Conservation (phyloP, 257 asterid species). For the Solanum pennellii region DNA sequence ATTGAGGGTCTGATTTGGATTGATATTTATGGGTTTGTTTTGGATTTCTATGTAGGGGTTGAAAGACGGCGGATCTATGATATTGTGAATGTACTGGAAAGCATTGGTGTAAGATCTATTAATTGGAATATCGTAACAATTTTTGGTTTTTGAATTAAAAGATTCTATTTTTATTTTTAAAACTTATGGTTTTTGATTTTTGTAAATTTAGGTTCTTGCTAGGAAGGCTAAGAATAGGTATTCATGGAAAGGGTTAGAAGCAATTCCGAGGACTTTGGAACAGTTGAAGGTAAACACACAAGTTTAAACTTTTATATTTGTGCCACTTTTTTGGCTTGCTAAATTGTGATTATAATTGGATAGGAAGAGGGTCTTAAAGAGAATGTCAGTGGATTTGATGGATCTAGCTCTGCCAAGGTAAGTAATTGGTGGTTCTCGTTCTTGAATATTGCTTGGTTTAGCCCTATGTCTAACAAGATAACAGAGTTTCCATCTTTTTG, state of each 20-base stretch:
- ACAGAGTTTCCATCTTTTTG: neutral
- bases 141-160: neutral
- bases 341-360: neutral
- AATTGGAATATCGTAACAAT: neutral
- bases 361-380: constrained; percentile 70
- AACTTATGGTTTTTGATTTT: neutral
- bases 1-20: neutral
- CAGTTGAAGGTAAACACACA: constrained; percentile 39
- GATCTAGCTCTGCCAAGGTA: constrained; percentile 19
- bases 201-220: constrained; percentile 48
- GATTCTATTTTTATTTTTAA: neutral
- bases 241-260: constrained; percentile 89
- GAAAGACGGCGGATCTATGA: constrained; percentile 99
- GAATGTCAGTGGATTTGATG: constrained; percentile 35
- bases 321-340: neutral
- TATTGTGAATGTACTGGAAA: constrained; percentile 87
- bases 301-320: neutral
- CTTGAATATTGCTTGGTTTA: neutral
- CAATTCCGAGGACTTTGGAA: constrained; percentile 65
- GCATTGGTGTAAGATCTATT: constrained; percentile 75
- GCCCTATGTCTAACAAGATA: neutral
- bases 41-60: constrained; percentile 39
- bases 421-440: neutral
- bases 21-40: neutral
- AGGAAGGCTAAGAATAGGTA: constrained; percentile 83